phyloP scores from a whole-genome alignment of 768 basidiomycete species.

The Leccinum longicurvipes region DNA sequence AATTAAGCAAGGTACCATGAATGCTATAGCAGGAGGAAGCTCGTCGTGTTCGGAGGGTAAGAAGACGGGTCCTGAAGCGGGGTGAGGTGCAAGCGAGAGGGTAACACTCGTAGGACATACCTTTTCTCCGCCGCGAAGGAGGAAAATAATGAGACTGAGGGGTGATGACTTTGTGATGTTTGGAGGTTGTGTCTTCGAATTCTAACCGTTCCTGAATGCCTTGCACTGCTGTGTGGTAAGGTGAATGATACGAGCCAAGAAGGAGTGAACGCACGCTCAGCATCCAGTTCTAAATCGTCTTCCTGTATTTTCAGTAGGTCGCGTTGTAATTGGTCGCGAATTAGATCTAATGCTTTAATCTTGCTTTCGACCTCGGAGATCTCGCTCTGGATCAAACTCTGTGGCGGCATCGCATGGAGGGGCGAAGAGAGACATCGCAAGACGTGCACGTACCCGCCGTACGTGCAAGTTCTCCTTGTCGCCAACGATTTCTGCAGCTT shows the following conservation, averaged over 20 bases:
- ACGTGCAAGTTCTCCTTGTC: constrained; percentile 95
- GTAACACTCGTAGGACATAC: constrained; percentile 3
- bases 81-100: constrained; percentile 3
- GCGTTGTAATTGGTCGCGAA: constrained; percentile 75
- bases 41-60: constrained; percentile 97
- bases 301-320: constrained; percentile 87
- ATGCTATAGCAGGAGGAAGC: constrained; percentile 89
- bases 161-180: constrained; percentile 19
- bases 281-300: constrained; percentile 95
- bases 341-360: constrained; percentile 79
- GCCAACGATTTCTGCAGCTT: constrained; percentile 78
- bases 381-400: constrained; percentile 86
- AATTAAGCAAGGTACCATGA: constrained; percentile 66
- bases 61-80: constrained; percentile 77
- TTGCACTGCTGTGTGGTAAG: constrained; percentile 54
- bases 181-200: constrained; percentile 53
- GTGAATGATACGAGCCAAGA: neutral
- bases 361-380: constrained; percentile 87
- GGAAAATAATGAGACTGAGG: constrained; percentile 14
- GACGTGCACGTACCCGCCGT: constrained; percentile 54
- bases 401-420: constrained; percentile 9
- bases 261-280: constrained; percentile 68
- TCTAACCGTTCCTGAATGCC: constrained; percentile 84
- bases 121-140: constrained; percentile 35
- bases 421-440: constrained; percentile 1